phyloP scores from a whole-genome alignment of 225 moss, liverwort and hornwort genomes.

The Pseudisothecium myosuroides region DNA sequence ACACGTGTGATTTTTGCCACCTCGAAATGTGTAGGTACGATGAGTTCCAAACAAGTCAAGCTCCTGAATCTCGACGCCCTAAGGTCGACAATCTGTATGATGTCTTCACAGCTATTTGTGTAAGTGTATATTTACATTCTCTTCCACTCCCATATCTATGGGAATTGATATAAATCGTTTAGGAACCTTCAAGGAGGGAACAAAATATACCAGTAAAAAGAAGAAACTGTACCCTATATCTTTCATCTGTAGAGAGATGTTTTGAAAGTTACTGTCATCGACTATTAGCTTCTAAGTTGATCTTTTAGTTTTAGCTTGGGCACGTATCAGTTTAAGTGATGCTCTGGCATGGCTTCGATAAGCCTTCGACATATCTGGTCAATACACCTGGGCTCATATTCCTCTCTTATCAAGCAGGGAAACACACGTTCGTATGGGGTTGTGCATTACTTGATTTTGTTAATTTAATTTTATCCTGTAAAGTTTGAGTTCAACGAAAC shows the following conservation, averaged over 20 bases:
- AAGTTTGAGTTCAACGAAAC: background rate
- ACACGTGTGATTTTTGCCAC: background rate
- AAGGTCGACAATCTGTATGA: slow-evolving; percentile 68
- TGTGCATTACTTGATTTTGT: background rate
- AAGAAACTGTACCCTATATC: background rate
- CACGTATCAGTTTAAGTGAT: background rate
- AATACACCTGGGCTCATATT: background rate
- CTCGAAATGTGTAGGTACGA: slow-evolving; percentile 59
- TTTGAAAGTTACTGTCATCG: background rate
- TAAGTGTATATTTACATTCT: slow-evolving; percentile 23
- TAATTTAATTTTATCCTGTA: background rate
- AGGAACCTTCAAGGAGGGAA: background rate
- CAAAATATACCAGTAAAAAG: background rate
- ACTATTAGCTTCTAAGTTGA: background rate
- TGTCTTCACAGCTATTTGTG: slow-evolving; percentile 79
- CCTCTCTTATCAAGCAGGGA: background rate
- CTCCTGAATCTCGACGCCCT: slow-evolving; percentile 76
- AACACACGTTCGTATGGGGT: background rate
- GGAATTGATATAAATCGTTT: background rate
- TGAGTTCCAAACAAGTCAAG: slow-evolving; percentile 94
- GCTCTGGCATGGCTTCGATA: background rate
- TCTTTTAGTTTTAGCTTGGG: background rate
- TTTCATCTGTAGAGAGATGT: background rate
- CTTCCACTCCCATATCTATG: background rate
- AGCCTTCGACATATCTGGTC: background rate